phyloP scores from a whole-genome alignment of 768 basidiomycete species.

The Boletus subcaerulescens region DNA sequence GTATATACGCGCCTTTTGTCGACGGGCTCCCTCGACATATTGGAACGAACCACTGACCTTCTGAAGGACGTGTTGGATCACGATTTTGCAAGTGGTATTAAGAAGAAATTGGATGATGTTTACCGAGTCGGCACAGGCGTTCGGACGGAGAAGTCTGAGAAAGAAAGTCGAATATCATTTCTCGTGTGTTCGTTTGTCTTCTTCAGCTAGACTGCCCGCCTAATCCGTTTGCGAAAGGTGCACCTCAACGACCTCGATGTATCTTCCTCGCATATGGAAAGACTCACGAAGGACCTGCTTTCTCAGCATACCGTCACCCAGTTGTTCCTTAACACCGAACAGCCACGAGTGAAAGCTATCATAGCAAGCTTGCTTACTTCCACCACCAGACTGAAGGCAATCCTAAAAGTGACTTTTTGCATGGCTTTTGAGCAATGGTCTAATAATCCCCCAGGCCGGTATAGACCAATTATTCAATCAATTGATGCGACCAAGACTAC shows the following conservation, averaged over 20 bases:
- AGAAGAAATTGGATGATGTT: slow-evolving; percentile 84
- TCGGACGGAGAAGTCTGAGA: slow-evolving; percentile 73
- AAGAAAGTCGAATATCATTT: slow-evolving; percentile 75
- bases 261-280: slow-evolving; percentile 85
- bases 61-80: slow-evolving; percentile 75
- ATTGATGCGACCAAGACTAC: slow-evolving; percentile 80
- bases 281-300: slow-evolving; percentile 65
- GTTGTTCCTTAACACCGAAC: slow-evolving; percentile 62
- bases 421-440: not conserved
- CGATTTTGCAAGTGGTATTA: slow-evolving; percentile 79
- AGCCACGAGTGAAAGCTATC: slow-evolving; percentile 44
- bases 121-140: slow-evolving; percentile 57
- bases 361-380: slow-evolving; percentile 52
- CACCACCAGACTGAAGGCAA: slow-evolving; percentile 63
- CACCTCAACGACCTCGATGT: slow-evolving; percentile 93
- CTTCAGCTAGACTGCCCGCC: not conserved
- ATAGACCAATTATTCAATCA: slow-evolving; percentile 97
- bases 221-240: slow-evolving; percentile 46
- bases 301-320: slow-evolving; percentile 56
- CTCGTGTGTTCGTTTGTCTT: slow-evolving; percentile 55
- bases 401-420: slow-evolving; percentile 60
- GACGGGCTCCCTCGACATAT: slow-evolving; percentile 61
- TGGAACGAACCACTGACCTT: slow-evolving; percentile 57
- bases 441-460: slow-evolving; percentile 51
- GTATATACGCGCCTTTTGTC: slow-evolving; percentile 76